A percentile compares a stretch with the other conserved stretches of the same genome.
phyloP scores from a whole-genome alignment of 2,329 filamentous ascomycete genomes.

The Magnaporthiopsis poae region DNA sequence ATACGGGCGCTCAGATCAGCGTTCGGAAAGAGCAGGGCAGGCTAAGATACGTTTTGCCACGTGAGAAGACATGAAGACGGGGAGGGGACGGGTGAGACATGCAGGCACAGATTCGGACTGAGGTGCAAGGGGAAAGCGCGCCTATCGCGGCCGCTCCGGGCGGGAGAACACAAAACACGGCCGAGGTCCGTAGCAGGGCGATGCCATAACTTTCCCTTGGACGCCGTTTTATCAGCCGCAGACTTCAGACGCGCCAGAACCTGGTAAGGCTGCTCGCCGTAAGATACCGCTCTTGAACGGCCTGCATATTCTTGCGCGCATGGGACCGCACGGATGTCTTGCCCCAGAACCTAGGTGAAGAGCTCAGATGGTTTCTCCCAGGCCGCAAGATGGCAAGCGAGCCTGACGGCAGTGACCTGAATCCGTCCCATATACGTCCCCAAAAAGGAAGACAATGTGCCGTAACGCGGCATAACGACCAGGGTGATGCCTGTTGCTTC shows the following conservation, averaged over 20 bases:
- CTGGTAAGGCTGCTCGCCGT: not conserved
- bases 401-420: not conserved
- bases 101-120: not conserved
- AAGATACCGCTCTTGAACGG: not conserved
- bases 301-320: too few species aligned
- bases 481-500: not conserved
- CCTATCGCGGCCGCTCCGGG: not conserved
- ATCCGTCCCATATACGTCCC: not conserved
- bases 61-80: not conserved
- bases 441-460: not conserved
- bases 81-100: not conserved
- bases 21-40: not conserved
- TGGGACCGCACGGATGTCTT: not conserved
- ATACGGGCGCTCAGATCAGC: not conserved
- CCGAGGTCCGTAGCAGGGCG: not conserved
- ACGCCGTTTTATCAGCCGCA: constrained; percentile 5
- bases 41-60: not conserved
- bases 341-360: too few species aligned
- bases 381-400: not conserved
- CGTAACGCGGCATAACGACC: not conserved
- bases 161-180: not conserved
- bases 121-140: not conserved
- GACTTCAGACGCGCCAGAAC: constrained; percentile 1
- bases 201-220: not conserved
- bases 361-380: too few species aligned